Conservation (phyloP, 2,329 filamentous ascomycete genomes). For the Fusarium redolens region DNA sequence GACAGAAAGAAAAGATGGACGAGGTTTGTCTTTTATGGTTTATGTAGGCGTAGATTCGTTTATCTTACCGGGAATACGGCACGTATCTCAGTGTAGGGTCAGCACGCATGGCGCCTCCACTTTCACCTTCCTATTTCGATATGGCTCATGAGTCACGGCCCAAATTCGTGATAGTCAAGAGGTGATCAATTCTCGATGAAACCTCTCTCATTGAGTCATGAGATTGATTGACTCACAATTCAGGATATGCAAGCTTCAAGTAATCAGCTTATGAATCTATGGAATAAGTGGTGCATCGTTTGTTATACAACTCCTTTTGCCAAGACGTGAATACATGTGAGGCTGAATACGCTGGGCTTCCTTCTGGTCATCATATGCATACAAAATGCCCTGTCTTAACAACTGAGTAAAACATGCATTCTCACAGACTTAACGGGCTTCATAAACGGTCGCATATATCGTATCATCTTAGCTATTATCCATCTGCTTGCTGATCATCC, state of each 20-base stretch:
- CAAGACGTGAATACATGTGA: too few relatives aligned
- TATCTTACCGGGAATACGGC: neutral
- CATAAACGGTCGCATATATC: too few relatives aligned
- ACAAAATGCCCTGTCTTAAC: too few relatives aligned
- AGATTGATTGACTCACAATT: neutral
- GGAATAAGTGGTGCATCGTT: too few relatives aligned
- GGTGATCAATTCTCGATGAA: neutral
- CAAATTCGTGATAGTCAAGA: neutral
- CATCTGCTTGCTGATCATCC: too few relatives aligned
- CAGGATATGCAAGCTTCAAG: accelerated
- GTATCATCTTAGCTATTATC: too few relatives aligned
- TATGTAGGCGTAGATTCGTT: neutral
- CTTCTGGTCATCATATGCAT: too few relatives aligned
- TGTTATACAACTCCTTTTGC: too few relatives aligned
- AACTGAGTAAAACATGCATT: too few relatives aligned
- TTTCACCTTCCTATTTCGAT: slow-evolving; percentile 6
- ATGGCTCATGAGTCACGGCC: neutral
- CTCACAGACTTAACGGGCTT: too few relatives aligned
- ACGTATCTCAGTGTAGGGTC: neutral
- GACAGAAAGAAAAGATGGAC: accelerated
- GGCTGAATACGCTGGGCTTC: too few relatives aligned
- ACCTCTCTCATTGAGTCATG: neutral
- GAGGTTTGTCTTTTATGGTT: accelerated
- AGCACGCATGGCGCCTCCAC: neutral
- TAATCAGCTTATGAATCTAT: too few relatives aligned